Evolutionary conservation across 805 yeast species (phyloP).

Genomic region (Saccharomycopsis lassenensis): DNA sequence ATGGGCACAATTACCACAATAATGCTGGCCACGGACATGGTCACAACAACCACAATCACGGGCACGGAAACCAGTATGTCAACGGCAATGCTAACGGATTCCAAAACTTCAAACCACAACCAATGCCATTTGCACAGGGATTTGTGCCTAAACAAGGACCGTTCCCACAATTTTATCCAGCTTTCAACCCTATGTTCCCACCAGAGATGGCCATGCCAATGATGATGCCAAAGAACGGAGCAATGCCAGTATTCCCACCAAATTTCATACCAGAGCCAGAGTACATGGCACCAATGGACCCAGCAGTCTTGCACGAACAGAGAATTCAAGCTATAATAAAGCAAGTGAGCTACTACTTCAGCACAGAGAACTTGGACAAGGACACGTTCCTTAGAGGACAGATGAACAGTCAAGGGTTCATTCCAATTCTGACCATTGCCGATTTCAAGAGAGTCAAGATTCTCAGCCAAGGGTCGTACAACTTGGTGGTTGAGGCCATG

Average conservation of each 20-base stretch:
- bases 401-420: constrained; percentile 69
- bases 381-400: constrained; percentile 76
- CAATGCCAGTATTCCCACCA: not conserved
- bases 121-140: constrained; percentile 9
- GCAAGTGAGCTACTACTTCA: constrained; percentile 87
- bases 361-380: constrained; percentile 74
- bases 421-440: constrained; percentile 52
- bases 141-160: constrained; percentile 14
- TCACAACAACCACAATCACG: constrained; percentile 12
- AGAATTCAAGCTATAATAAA: constrained; percentile 21
- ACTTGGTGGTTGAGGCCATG: constrained; percentile 43
- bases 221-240: no score
- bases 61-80: constrained; percentile 5
- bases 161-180: constrained; percentile 3
- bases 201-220: no score
- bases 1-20: no score
- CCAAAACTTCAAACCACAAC: constrained; percentile 14
- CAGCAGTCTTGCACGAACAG: constrained; percentile 1
- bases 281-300: constrained; percentile 1
- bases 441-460: constrained; percentile 68
- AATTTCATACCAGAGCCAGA: not conserved
- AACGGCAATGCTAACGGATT: constrained; percentile 12
- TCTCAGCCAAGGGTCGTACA: constrained; percentile 45
- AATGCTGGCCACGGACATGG: constrained; percentile 11
- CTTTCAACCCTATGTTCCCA: not conserved